Evolutionary conservation across 805 yeast species (phyloP).

Genomic region (Wickerhamiella parazyma): DNA sequence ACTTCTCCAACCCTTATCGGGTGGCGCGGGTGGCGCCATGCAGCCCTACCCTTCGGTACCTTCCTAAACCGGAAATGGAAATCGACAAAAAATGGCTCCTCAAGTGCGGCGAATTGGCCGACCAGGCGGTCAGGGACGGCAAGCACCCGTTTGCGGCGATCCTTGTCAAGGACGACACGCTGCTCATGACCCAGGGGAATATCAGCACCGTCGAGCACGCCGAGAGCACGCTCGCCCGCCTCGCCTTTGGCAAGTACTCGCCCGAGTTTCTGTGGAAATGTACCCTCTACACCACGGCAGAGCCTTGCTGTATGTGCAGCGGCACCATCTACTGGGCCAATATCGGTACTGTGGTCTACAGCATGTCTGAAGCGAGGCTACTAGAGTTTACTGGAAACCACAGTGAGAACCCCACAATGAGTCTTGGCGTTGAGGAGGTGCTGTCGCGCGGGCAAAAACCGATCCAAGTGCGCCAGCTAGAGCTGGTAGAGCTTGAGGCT

Average conservation of each 20-base stretch:
- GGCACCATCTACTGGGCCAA: conserved; percentile 6
- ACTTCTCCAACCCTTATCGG: neutral
- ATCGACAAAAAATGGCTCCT: neutral
- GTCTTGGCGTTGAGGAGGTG: neutral
- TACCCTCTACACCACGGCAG: neutral
- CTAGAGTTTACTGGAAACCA: neutral
- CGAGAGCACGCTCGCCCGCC: neutral
- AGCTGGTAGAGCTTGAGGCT: neutral
- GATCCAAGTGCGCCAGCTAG: neutral
- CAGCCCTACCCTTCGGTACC: too few species aligned
- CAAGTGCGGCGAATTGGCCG: neutral
- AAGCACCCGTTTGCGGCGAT: conserved; percentile 1
- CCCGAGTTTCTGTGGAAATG: neutral
- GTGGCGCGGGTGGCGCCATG: too few species aligned
- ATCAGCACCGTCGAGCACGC: neutral
- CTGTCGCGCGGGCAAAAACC: neutral
- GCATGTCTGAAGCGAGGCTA: neutral
- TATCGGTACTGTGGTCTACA: neutral
- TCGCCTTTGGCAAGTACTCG: neutral
- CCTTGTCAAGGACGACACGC: neutral
- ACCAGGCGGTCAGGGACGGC: neutral
- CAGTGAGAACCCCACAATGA: neutral
- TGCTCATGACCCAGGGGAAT: neutral
- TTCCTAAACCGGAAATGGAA: too few species aligned
- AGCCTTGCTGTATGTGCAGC: conserved; percentile 1